Base-by-base conservation (phyloP, 2,329 filamentous ascomycete genomes). In the Neocucurbitaria cava region DNA sequence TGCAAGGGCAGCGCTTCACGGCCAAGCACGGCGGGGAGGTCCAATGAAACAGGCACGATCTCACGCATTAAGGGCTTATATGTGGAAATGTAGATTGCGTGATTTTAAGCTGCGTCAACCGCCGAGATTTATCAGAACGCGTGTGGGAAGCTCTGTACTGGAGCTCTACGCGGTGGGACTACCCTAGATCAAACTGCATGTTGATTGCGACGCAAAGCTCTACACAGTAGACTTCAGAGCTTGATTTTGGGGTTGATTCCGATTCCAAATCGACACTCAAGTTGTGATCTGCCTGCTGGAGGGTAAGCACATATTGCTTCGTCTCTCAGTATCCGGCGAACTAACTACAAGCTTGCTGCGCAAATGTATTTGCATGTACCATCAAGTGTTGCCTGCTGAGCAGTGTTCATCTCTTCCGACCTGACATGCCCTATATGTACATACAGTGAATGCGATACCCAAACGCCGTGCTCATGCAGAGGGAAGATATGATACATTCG, bases 391-490 rank as follows among this genome's bases (percentile, higher is more conserved):
- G 15, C 31, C 13, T 35, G 17, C 31, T 35, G 10, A 35, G 8
- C 15, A 40, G 10, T 46, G 10, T 15, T 30, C 13, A 28, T 24
- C 15, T 30, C 17, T 24, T 38, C 35, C 9, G 13, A 17, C 9
- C 23, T 20, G 38, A 5, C 21, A 2, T 28, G 33, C 21, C 31
- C 26, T 15, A 8, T 41, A 26, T 46, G 20, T 40, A n/a, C 20
- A 23, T 5, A 20, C 20, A 40, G 23, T 20, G 38, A 24, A 23
- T 24, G 11, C n/a, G 11, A 24, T 10, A 38, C 39, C 46, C 43
- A 49, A 53, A 58, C 58, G 55, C 58, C 58, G 42, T 58, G 39
- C 55, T 53, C 35, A 58, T 58, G 46, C 44, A 30, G 55, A 58
- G 55, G 39, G 51, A 55, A 58, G 51, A 56, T 58, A 36, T 53